Evolutionary conservation across 1,284 basidiomycete genomes (phyloP), one percentile per base, ranked within the genome.

Genomic region (Trichosporon sp.): DNA sequence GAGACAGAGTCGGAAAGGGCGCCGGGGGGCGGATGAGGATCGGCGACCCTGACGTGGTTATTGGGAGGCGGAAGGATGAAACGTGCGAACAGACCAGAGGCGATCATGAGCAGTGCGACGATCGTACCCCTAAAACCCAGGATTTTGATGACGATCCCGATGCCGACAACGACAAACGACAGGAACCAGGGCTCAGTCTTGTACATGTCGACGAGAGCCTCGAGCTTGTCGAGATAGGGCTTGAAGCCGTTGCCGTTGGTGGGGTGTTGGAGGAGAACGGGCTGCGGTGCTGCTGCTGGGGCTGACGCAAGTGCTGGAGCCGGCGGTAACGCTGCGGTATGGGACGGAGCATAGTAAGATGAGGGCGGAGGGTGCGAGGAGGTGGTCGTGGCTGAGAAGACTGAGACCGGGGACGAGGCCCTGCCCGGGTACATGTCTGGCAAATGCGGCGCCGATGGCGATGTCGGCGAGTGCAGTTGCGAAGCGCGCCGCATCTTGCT

Each of bases 1-100:
- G 36, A 54, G 10, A 68, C 64, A 6, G 56, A 61, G n/a, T 60
- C 64, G 19, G 29, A 11, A 13, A 57, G 8, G n/a, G 63, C 46
- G 9, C 61, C 31, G 13, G 56, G 36, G 4, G 66, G 66, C 3
- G 58, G 65, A n/a, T 29, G 33, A 4, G 37, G 25, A 7, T 58
- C 40, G 19, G 21, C 31, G 14, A 40, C 25, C 1, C 19, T 8
- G 11, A 33, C 7, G 11, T 54, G 34, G 33, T 16, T 36, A 33
- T 23, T 29, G 13, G 44, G 62, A 0, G 33, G 36, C 2, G 65
- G 63, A 11, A 64, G 33, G 19, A 64, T 9, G 58, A 60, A 67
- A 8, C 61, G 56, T 3, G 52, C 60, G n/a, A 60, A 33, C 19
- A 62, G 21, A 3, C 57, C 60, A 9, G 29, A 54, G 6, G 40